Evolutionary conservation across 768 basidiomycete genomes (phyloP).

Genomic region (Amanita subjunquillea): DNA sequence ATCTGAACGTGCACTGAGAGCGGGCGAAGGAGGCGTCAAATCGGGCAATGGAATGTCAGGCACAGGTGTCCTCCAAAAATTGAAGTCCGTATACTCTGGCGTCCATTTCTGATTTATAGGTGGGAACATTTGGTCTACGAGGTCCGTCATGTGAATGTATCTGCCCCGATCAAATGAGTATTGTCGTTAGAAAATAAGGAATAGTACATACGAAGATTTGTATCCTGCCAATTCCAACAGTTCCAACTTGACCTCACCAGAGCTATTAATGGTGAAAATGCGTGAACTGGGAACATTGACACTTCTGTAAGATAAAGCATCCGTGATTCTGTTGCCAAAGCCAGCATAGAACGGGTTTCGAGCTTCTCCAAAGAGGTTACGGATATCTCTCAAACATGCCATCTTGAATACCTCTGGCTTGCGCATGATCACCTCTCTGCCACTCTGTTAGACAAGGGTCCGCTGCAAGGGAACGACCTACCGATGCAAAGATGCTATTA

Average conservation of each 20-base stretch:
- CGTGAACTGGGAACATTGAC: slow-evolving; percentile 90
- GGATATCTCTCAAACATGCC: slow-evolving; percentile 95
- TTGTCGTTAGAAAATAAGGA: background rate
- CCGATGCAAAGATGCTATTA: slow-evolving; percentile 94
- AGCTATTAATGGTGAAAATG: slow-evolving; percentile 95
- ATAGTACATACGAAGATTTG: slow-evolving; percentile 72
- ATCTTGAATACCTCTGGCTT: slow-evolving; percentile 99
- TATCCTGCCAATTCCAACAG: slow-evolving; percentile 93
- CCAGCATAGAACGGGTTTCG: slow-evolving; percentile 90
- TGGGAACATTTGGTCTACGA: slow-evolving; percentile 99
- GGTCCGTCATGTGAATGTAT: slow-evolving; percentile 97
- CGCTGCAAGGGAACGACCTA: slow-evolving; percentile 20
- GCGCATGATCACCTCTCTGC: slow-evolving; percentile 94
- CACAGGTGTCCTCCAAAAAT: slow-evolving; percentile 85
- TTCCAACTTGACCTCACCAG: slow-evolving; percentile 95
- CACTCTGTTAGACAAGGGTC: background rate
- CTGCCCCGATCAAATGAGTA: slow-evolving; percentile 24
- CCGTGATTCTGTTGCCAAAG: slow-evolving; percentile 97
- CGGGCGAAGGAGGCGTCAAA: slow-evolving; percentile 80
- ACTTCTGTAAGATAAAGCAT: slow-evolving; percentile 94
- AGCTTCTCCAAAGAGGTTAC: slow-evolving; percentile 72
- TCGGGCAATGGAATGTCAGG: slow-evolving; percentile 74
- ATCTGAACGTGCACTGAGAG: slow-evolving; percentile 90
- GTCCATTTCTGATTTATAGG: slow-evolving; percentile 85
- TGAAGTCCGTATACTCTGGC: slow-evolving; percentile 93